Evolutionary conservation across 1,139 yeast genomes (phyloP).

Genomic region (Waltiozyma sp.): DNA sequence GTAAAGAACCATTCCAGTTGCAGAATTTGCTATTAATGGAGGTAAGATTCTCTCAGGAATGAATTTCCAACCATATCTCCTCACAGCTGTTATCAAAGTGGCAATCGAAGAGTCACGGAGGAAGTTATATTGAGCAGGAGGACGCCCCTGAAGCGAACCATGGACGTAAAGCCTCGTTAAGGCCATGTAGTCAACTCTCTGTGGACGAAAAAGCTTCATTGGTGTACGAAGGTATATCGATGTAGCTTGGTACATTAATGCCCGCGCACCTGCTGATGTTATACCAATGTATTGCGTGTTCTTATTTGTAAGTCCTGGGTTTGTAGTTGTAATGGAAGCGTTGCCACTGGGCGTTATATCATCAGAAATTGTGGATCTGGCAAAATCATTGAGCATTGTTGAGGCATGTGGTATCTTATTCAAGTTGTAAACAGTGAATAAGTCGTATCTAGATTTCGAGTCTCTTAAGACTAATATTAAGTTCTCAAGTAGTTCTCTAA

Average conservation of each 20-base stretch:
- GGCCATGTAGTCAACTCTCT: slow-evolving; percentile 77
- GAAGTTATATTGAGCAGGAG: slow-evolving; percentile 49
- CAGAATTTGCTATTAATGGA: slow-evolving; percentile 78
- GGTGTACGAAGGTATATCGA: slow-evolving; percentile 73
- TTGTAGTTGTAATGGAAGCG: neutral
- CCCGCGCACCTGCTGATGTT: slow-evolving; percentile 33
- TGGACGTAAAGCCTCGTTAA: slow-evolving; percentile 40
- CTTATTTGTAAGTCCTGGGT: slow-evolving; percentile 12
- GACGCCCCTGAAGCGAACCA: slow-evolving; percentile 12
- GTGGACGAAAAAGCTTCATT: slow-evolving; percentile 79
- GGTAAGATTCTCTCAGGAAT: slow-evolving; percentile 80
- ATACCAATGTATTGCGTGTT: slow-evolving; percentile 16
- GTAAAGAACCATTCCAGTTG: slow-evolving; percentile 76
- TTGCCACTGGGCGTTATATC: neutral
- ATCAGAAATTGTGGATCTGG: neutral
- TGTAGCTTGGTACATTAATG: slow-evolving; percentile 69
- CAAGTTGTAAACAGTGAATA: neutral
- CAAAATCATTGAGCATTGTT: neutral
- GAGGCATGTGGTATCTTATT: neutral
- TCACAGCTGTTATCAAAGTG: slow-evolving; percentile 56
- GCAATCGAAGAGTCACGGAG: slow-evolving; percentile 73
- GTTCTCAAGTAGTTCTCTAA: too few relatives aligned
- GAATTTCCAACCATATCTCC: slow-evolving; percentile 76
- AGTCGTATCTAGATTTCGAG: too few relatives aligned
- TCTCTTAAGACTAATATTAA: too few relatives aligned